Percentiles rank a stretch among this genome's conserved stretches.
Evolutionary conservation across 1,284 basidiomycete genomes (phyloP).

Genomic region (Sporisorium reilianum): DNA sequence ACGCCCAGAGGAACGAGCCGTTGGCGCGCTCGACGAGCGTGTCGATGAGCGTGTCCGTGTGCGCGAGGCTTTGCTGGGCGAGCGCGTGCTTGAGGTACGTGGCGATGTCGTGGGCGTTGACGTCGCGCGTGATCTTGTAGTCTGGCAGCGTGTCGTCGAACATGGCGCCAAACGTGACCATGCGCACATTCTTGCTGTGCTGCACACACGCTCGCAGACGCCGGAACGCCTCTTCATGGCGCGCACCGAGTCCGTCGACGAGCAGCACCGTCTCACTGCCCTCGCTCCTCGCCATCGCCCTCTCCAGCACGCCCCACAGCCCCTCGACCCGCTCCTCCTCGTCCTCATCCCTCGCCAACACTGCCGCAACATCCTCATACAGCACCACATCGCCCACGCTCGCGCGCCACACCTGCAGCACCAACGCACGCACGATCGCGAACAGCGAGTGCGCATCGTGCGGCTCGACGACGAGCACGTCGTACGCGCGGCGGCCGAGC

Average conservation of each 20-base stretch:
- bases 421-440: constrained; percentile 6
- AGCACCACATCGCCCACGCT: constrained; percentile 7
- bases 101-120: constrained; percentile 21
- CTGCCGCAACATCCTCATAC: constrained; percentile 1
- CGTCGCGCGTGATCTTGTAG: constrained; percentile 20
- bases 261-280: not conserved
- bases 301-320: not conserved
- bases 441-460: constrained; percentile 4
- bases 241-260: constrained; percentile 6
- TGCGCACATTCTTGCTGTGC: not conserved
- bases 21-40: constrained; percentile 33
- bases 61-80: constrained; percentile 29
- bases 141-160: constrained; percentile 37
- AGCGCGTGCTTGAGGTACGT: constrained; percentile 33
- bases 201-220: not conserved
- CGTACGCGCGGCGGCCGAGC: constrained; percentile 9
- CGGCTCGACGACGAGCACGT: constrained; percentile 8
- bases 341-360: not conserved
- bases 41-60: constrained; percentile 17
- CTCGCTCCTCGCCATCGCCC: not conserved
- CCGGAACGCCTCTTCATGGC: constrained; percentile 7
- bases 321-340: not conserved
- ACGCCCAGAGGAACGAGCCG: constrained; percentile 31
- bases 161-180: constrained; percentile 8
- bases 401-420: constrained; percentile 1